Conservation (phyloP, 176 grass and related monocot genomes). For the Olyra latifolia region DNA sequence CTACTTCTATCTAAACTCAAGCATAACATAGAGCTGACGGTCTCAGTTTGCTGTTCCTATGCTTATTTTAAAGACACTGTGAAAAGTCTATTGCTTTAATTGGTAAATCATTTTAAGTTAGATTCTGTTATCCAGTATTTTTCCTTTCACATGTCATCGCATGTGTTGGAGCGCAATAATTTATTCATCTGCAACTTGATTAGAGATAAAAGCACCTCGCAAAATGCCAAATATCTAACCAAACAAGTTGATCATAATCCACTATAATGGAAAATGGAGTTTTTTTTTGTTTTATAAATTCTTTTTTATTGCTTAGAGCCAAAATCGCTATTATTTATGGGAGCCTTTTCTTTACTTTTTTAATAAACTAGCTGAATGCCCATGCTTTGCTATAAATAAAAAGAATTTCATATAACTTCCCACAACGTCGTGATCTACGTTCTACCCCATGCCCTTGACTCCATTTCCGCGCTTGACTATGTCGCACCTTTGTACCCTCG, state of each 20-base stretch:
- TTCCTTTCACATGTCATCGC: not conserved
- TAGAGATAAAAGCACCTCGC: not conserved
- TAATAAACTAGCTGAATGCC: not conserved
- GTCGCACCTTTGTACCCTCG: too few species aligned
- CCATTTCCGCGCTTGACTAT: too few species aligned
- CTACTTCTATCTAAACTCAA: not conserved
- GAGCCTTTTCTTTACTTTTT: not conserved
- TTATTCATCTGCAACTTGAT: not conserved
- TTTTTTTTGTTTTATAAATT: not conserved
- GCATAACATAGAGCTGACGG: not conserved
- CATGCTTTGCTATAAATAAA: too few species aligned
- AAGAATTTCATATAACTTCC: too few species aligned
- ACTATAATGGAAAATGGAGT: not conserved
- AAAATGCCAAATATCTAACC: not conserved
- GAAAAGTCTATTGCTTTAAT: not conserved
- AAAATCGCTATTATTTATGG: not conserved
- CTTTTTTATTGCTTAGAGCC: not conserved
- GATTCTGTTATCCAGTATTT: not conserved
- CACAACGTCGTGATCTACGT: too few species aligned
- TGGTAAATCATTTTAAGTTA: not conserved
- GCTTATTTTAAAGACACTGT: not conserved
- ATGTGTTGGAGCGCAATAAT: not conserved
- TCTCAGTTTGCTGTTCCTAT: not conserved
- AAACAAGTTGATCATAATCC: not conserved
- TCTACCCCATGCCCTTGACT: too few species aligned